phyloP scores from a whole-genome alignment of 257 asterid species.

The Solanum rostratum region DNA sequence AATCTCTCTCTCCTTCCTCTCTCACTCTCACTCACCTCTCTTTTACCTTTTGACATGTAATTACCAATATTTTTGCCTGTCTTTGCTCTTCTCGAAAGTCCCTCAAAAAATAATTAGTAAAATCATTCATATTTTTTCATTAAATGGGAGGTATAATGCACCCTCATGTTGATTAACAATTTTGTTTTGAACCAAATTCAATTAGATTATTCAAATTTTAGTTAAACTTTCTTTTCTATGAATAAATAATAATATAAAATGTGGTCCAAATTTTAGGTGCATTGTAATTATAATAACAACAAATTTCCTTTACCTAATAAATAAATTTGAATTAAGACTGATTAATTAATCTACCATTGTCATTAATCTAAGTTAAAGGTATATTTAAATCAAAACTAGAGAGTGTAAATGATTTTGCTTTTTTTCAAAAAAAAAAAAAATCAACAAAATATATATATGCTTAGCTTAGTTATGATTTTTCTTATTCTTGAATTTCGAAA shows the following conservation, averaged over 20 bases:
- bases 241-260: not conserved
- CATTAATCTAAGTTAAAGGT: not conserved
- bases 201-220: not conserved
- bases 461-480: no score
- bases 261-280: not conserved
- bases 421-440: no score
- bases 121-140: not conserved
- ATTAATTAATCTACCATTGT: not conserved
- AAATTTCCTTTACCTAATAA: not conserved
- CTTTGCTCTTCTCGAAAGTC: no score
- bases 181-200: not conserved
- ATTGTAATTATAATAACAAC: not conserved
- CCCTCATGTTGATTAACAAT: not conserved
- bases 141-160: not conserved
- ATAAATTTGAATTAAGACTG: not conserved
- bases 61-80: no score
- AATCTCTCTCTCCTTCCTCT: no score
- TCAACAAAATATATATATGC: no score
- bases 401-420: fast-evolving
- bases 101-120: not conserved
- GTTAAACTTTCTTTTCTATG: not conserved
- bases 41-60: no score
- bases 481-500: no score
- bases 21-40: no score
- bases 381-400: not conserved